phyloP scores from a whole-genome alignment of 345 rosid genomes.

The Isatis tinctoria region DNA sequence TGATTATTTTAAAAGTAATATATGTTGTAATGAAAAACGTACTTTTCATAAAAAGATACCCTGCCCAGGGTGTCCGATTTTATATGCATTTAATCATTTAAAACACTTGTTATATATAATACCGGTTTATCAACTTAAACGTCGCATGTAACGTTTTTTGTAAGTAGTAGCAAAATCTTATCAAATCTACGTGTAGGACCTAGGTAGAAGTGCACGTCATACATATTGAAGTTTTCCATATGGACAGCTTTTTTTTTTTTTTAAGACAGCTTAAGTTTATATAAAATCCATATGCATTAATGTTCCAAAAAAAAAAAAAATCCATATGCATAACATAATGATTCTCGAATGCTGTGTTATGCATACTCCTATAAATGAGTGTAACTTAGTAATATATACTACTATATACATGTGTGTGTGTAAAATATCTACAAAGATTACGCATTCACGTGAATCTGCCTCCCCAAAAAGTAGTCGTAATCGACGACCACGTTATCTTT shows the following conservation, averaged over 20 bases:
- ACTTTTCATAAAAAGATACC: too few relatives aligned
- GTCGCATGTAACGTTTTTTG: neutral
- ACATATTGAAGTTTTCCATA: neutral
- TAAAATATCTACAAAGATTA: neutral
- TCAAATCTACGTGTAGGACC: neutral
- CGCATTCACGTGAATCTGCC: slow-evolving; percentile 13
- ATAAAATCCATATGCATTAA: too few relatives aligned
- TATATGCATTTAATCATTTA: too few relatives aligned
- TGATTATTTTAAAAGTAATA: too few relatives aligned
- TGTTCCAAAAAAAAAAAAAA: too few relatives aligned
- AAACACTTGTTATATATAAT: too few relatives aligned
- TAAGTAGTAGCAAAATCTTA: neutral
- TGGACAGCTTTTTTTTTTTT: neutral
- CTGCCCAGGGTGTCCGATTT: too few relatives aligned
- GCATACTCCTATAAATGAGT: neutral
- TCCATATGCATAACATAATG: neutral
- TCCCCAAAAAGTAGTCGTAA: neutral
- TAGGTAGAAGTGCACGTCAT: neutral
- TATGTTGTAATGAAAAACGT: too few relatives aligned
- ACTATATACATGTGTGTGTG: neutral
- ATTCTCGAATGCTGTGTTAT: neutral
- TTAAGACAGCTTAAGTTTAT: neutral
- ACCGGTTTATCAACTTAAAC: too few relatives aligned
- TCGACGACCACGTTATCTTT: neutral
- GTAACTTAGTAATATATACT: neutral